Percentiles rank a stretch among this genome's conserved stretches.
Conservation (phyloP, 164 flowering plant genomes). For the Chimonanthus salicifolius region DNA sequence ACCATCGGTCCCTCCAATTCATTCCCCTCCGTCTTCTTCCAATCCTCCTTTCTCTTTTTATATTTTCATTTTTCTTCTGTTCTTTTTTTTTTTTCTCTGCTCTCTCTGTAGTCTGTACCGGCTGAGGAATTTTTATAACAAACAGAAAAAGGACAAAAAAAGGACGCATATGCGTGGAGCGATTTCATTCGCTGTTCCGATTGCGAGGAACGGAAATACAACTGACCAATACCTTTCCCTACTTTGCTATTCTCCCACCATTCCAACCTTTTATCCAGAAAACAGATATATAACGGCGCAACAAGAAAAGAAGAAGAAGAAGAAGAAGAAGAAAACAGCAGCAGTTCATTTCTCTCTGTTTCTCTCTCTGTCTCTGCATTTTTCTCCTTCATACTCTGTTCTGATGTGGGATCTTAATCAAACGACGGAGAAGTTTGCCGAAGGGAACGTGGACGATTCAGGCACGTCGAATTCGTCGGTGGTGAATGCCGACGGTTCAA, state of each 20-base stretch:
- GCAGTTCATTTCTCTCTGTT: neutral
- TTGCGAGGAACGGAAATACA: constrained; percentile 10
- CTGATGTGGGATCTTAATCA: constrained; percentile 44
- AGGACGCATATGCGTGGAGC: too few species aligned
- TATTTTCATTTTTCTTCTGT: too few species aligned
- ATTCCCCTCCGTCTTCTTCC: too few species aligned
- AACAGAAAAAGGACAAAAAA: too few species aligned
- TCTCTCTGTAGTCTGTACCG: too few species aligned
- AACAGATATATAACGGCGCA: too few species aligned
- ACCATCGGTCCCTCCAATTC: too few species aligned
- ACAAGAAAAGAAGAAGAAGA: neutral
- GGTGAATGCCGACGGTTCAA: constrained; percentile 49
- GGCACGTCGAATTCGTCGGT: constrained; percentile 61
- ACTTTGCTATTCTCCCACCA: constrained; percentile 13
- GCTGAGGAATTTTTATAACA: too few species aligned
- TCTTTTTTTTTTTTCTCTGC: too few species aligned
- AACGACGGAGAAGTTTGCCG: constrained; percentile 15
- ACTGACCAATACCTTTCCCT: constrained; percentile 7
- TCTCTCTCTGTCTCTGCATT: too few species aligned
- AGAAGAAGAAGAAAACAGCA: too few species aligned
- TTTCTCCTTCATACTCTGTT: neutral
- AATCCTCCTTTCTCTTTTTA: too few species aligned
- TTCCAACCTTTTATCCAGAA: neutral
- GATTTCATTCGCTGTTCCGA: neutral
- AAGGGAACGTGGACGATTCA: constrained; percentile 44